phyloP scores from a whole-genome alignment of 2,329 filamentous ascomycete genomes.

The Tympanopsis confertula region DNA sequence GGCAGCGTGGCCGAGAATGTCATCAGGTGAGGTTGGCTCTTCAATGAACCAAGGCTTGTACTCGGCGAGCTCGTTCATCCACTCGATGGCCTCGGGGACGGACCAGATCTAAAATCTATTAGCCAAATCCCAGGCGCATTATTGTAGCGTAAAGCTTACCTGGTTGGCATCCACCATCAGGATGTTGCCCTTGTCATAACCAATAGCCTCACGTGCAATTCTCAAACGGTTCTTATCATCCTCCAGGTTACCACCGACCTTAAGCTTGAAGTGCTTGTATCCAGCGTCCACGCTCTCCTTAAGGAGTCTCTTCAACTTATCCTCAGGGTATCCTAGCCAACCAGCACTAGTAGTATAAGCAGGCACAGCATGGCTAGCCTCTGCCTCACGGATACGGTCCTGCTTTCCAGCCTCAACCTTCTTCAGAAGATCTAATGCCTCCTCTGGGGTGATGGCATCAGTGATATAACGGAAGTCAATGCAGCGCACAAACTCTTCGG shows the following conservation, averaged over 20 bases:
- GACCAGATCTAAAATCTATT: slow-evolving; percentile 52
- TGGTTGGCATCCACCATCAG: slow-evolving; percentile 93
- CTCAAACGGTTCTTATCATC: slow-evolving; percentile 59
- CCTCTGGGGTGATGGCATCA: slow-evolving; percentile 78
- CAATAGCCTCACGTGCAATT: slow-evolving; percentile 70
- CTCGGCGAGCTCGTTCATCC: slow-evolving; percentile 71
- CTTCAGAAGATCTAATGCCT: slow-evolving; percentile 63
- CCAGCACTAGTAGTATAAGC: slow-evolving; percentile 85
- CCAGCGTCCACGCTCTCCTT: slow-evolving; percentile 65
- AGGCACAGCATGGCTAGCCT: slow-evolving; percentile 65
- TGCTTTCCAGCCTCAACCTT: slow-evolving; percentile 57
- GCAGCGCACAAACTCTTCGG: slow-evolving; percentile 74
- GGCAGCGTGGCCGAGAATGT: slow-evolving; percentile 78
- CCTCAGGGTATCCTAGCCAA: slow-evolving; percentile 83
- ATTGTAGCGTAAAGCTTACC: slow-evolving; percentile 20
- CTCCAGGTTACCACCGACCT: slow-evolving; percentile 66
- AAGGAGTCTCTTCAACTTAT: slow-evolving; percentile 70
- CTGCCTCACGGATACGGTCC: slow-evolving; percentile 61
- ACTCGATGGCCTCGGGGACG: slow-evolving; percentile 75
- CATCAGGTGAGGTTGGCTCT: slow-evolving; percentile 82
- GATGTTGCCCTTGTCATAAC: slow-evolving; percentile 71
- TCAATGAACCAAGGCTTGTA: slow-evolving; percentile 93
- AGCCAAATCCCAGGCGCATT: slow-evolving; percentile 1
- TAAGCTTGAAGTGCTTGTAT: slow-evolving; percentile 82
- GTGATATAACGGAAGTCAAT: slow-evolving; percentile 95